These are phyloP conservation scores for Alectoria sarmentosa DNA, from an alignment of 495 filamentous ascomycete genomes.

Conservation along the genomic window DNA sequence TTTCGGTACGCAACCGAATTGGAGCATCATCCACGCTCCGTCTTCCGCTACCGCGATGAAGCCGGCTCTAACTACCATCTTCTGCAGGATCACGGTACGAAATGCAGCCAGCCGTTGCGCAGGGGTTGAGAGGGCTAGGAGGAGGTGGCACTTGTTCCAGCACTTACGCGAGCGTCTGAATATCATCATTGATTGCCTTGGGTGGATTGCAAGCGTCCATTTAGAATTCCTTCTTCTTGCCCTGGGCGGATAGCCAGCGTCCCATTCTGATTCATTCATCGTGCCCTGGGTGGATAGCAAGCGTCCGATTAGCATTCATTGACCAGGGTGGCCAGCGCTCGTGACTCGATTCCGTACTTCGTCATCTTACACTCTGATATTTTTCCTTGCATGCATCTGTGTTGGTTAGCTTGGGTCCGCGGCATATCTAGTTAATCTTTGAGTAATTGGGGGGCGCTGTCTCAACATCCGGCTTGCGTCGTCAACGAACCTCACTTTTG, in stretches of 20 bases:
- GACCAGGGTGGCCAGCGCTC: conserved; percentile 6
- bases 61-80: background rate
- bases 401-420: too few species aligned
- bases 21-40: background rate
- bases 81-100: background rate
- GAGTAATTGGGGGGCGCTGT: too few species aligned
- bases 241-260: background rate
- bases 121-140: background rate
- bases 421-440: too few species aligned
- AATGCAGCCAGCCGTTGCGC: background rate
- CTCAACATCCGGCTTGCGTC: too few species aligned
- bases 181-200: background rate
- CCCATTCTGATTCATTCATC: background rate
- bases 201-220: background rate
- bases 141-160: background rate
- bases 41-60: background rate
- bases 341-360: background rate
- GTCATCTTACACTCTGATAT: too few species aligned
- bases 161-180: background rate
- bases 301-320: background rate
- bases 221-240: background rate
- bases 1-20: background rate
- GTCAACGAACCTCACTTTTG: too few species aligned
- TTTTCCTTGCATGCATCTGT: too few species aligned
- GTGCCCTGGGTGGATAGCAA: background rate